Evolutionary conservation across 495 filamentous ascomycete genomes (phyloP), one percentile per base, ranked within the genome.

Genomic region (Penicillium egyptiacum): DNA sequence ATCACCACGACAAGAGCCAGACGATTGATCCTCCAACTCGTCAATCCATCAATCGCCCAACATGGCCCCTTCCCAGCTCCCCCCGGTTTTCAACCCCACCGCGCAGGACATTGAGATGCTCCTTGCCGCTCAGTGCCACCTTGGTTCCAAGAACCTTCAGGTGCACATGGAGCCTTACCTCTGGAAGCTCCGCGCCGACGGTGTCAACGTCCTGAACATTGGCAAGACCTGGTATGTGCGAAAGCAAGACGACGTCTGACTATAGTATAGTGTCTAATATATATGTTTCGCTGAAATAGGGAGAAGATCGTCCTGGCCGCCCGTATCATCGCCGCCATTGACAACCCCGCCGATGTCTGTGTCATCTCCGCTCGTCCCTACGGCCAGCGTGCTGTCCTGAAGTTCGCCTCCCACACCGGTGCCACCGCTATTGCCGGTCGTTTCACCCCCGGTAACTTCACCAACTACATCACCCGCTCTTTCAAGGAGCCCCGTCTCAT

Each of bases 401-500:
- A 98, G 85, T 98, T 96, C 82, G 93, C 93, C 68, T 80, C 89
- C 59, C 92, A 98, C 85, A 98, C 93, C 65, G 93, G 94, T 78
- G 91, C 93, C 72, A 90, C 90, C 70, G 90, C 94, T 74, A 98
- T 98, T 74, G 95, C 94, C 68, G 94, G 94, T 82, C 92, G 94
- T 77, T 98, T 98, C 87, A 98, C 94, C 72, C 94, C 94, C 71
- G 94, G 94, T 85, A 96, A 95, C 78, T 98, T 98, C 88, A 98
- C 94, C 85, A 98, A 98, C 83, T 98, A 98, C 89, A 98, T 97
- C 87, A 98, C 94, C 76, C 95, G 94, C 73, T 97, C 94, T 68
- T 98, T 98, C 89, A 98, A 97, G 88, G 94, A 98, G 82, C 94
- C 94, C 71, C 95, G 94, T 75, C 86, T 98, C 67, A 98, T 98